Evolutionary conservation across 768 basidiomycete genomes (phyloP).

Genomic region (Kwoniella shandongensis): DNA sequence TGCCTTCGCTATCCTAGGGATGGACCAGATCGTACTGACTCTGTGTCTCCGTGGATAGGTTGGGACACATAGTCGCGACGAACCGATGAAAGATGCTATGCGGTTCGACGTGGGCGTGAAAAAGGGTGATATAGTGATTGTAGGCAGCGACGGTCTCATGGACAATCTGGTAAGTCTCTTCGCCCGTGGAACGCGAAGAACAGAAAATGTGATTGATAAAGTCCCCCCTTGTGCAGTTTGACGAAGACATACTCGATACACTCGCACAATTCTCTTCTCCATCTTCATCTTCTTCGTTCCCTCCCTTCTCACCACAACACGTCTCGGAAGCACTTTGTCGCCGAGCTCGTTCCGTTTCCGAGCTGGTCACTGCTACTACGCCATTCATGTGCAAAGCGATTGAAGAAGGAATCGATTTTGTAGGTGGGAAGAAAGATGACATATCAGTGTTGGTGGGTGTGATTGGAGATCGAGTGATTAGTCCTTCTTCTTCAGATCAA

Average conservation of each 20-base stretch:
- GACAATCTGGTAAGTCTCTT: constrained; percentile 50
- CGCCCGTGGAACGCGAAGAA: too few species aligned
- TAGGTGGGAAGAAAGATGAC: constrained; percentile 82
- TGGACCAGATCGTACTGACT: too few species aligned
- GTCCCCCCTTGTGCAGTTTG: constrained; percentile 35
- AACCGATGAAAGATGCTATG: constrained; percentile 66
- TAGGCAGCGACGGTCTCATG: constrained; percentile 52
- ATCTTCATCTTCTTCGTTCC: constrained; percentile 13
- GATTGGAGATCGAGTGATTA: constrained; percentile 52
- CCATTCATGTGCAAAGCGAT: constrained; percentile 82
- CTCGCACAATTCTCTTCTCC: constrained; percentile 47
- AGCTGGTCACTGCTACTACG: constrained; percentile 53
- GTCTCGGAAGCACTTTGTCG: constrained; percentile 51
- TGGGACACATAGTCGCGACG: constrained; percentile 59
- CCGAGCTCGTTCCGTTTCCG: constrained; percentile 43
- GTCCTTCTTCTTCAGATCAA: background rate
- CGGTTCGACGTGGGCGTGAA: constrained; percentile 58
- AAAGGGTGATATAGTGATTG: constrained; percentile 54
- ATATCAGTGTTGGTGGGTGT: constrained; percentile 69
- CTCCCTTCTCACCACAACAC: constrained; percentile 48
- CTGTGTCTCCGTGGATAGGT: constrained; percentile 24
- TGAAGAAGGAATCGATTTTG: constrained; percentile 69
- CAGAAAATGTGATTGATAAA: constrained; percentile 48
- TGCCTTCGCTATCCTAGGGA: background rate
- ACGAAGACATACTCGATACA: constrained; percentile 53